Evolutionary conservation across 768 basidiomycete species (phyloP), one percentile per base, ranked within the genome.

Genomic region (Pleurotus tuoliensis): DNA sequence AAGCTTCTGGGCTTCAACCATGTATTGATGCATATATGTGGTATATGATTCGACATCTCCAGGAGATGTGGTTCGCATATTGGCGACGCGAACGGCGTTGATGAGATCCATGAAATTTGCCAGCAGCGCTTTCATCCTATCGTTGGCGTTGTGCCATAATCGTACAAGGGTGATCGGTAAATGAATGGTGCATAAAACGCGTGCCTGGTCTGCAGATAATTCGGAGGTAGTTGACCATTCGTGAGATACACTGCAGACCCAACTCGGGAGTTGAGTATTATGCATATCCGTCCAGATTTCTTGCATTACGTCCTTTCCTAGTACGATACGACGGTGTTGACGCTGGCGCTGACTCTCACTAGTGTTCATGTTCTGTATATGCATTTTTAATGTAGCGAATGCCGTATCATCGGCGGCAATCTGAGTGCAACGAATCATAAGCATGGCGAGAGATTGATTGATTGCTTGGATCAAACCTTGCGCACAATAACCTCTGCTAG

Each of bases 141-240:
- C 59, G 40, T 38, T 44, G 12, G 58, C 54, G 1, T 48, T 20
- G 2, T 59, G 46, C 66, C 66, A 69, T 1, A 68, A 49, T 3
- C 65, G 59, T 40, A 69, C 67, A 8, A 69, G 59, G 3, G 69
- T 69, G 4, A 70, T 62, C 5, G 64, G 61, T 2, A 69, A 49
- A 51, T 69, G 68, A 20, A 70, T 60, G 2, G 61, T 63, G 57
- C 66, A 64, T 18, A 69, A 59, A 13, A 69, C 51, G 1, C 59
- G 53, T 69, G 69, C 69, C 13, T 67, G 59, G 48, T 70, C 60
- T 7, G 69, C 70, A 38, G 63, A 71, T 4, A 75, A 64, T 2
- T 58, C 25, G 11, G 47, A 15, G 0, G 73, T 73, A 15, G 41
- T n/a, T 18, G 15, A 18, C 66, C 71, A 69, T 40, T 71, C 63